A percentile compares a stretch with the other conserved stretches of the same genome.
phyloP scores from a whole-genome alignment of 73 alveolate genomes.

The Diophrys appendiculata region DNA sequence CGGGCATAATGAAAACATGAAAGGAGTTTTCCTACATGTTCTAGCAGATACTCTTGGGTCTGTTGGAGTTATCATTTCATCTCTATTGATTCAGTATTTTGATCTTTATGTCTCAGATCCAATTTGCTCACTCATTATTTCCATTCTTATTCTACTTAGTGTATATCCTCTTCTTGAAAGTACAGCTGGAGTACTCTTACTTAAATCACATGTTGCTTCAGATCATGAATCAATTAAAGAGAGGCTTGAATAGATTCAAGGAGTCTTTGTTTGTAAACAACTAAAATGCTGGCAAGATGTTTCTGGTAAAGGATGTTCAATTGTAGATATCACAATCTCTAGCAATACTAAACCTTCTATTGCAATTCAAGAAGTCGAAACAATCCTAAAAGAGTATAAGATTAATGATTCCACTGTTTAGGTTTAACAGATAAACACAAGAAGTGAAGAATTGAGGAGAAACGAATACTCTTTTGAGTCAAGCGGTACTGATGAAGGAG shows the following conservation, averaged over 20 bases:
- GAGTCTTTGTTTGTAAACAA: not conserved
- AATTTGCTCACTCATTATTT: slow-evolving; percentile 91
- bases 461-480: not conserved
- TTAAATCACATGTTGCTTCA: slow-evolving; percentile 33
- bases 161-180: slow-evolving; percentile 80
- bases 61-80: slow-evolving; percentile 94
- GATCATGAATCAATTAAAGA: slow-evolving; percentile 12
- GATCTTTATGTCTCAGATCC: slow-evolving; percentile 95
- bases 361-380: not conserved
- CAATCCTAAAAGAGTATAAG: not conserved
- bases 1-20: slow-evolving; percentile 77
- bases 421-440: not conserved
- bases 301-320: not conserved
- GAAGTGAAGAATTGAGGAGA: not conserved
- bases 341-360: not conserved
- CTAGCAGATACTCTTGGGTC: slow-evolving; percentile 98
- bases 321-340: not conserved
- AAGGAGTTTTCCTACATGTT: slow-evolving; percentile 96
- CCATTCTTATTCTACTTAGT: slow-evolving; percentile 90
- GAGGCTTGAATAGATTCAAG: not conserved
- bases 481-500: not conserved
- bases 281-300: not conserved
- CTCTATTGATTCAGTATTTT: slow-evolving; percentile 82
- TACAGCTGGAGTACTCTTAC: slow-evolving; percentile 73
- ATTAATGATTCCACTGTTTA: not conserved